Percentiles rank a stretch among this genome's conserved stretches.
These are phyloP conservation scores for Fusarium sp. DNA, from an alignment of 2,329 filamentous ascomycete genomes.

Conservation along the genomic window DNA sequence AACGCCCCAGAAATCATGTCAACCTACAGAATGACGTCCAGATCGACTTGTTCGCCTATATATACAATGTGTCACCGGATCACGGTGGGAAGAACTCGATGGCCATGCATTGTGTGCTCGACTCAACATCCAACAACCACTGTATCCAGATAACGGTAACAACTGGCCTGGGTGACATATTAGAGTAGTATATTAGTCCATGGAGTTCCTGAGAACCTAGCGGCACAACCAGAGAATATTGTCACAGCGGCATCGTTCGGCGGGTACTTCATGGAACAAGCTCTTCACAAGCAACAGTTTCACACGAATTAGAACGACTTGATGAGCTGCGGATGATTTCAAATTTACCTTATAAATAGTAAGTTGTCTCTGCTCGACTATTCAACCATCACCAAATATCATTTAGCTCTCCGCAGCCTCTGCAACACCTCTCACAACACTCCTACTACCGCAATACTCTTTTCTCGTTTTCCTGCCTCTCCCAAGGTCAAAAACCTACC, in stretches of 20 bases:
- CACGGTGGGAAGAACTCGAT: background rate
- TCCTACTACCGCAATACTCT: background rate
- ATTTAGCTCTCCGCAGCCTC: background rate
- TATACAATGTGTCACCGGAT: background rate
- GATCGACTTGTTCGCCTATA: background rate
- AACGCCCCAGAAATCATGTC: background rate
- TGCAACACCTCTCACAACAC: background rate
- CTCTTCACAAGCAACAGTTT: background rate
- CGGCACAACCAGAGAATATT: background rate
- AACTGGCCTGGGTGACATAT: background rate
- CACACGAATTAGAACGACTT: background rate
- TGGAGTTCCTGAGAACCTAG: background rate
- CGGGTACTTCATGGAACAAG: background rate
- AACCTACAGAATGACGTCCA: background rate
- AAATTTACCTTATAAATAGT: background rate
- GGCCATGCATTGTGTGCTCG: background rate
- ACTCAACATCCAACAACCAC: background rate
- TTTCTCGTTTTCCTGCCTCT: background rate
- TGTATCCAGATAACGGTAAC: background rate
- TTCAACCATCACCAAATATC: background rate
- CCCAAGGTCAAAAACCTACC: too few species aligned
- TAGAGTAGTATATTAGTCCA: background rate
- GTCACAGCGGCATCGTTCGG: background rate
- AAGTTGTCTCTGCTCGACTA: background rate
- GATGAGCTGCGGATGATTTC: background rate